Evolutionary conservation across 371 early-diverging fungal species (phyloP).

Genomic region (Mortierella sp.): DNA sequence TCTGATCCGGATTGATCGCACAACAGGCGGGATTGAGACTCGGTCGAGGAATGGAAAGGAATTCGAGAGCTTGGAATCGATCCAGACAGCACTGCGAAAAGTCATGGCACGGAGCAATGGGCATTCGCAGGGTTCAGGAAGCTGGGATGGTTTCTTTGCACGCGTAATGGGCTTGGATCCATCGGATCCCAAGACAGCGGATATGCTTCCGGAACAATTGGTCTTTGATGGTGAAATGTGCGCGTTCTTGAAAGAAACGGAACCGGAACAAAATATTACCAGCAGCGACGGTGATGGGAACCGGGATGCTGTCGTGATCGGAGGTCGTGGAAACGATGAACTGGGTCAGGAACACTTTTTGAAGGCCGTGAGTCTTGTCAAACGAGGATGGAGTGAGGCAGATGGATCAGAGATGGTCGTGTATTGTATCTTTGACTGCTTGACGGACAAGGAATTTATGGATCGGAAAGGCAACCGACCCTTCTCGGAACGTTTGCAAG

Average conservation of each 20-base stretch:
- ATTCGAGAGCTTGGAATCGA: conserved; percentile 53
- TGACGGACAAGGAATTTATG: conserved; percentile 54
- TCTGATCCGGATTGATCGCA: conserved; percentile 54
- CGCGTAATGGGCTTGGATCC: conserved; percentile 4
- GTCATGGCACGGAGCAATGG: conserved; percentile 13
- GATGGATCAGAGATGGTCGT: conserved; percentile 39
- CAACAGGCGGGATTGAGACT: conserved; percentile 53
- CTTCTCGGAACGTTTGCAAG: conserved; percentile 54
- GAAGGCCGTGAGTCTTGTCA: conserved; percentile 29
- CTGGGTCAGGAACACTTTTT: conserved; percentile 37
- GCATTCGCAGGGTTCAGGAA: neutral
- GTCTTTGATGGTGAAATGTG: conserved; percentile 72
- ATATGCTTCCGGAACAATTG: conserved; percentile 27
- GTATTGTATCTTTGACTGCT: conserved; percentile 67
- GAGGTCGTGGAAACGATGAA: conserved; percentile 8
- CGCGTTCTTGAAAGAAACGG: conserved; percentile 41
- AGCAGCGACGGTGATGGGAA: neutral
- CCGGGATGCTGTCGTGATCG: neutral
- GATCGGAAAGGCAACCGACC: conserved; percentile 32
- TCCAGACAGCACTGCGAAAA: conserved; percentile 50
- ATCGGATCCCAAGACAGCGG: neutral
- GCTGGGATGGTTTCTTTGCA: conserved; percentile 30
- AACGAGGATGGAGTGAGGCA: conserved; percentile 5
- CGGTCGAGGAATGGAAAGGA: conserved; percentile 62
- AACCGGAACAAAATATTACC: neutral